phyloP scores from a whole-genome alignment of 371 early-diverging fungal species.

The Mortierella sp. region DNA sequence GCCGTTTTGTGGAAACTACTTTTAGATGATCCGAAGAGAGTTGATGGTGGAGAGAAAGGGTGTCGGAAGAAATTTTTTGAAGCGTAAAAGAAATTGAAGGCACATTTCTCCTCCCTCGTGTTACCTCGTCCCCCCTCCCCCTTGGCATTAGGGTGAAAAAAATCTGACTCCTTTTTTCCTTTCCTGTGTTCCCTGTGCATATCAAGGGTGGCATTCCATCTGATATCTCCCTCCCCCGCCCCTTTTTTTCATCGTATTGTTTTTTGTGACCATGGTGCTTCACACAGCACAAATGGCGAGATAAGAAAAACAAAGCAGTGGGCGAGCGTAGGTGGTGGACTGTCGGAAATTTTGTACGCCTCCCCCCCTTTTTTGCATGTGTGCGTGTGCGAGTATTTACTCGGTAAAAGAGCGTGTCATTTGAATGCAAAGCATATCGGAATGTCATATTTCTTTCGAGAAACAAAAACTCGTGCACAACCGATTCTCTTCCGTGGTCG shows the following conservation, averaged over 20 bases:
- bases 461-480: too few species aligned
- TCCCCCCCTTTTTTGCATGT: too few species aligned
- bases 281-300: not conserved
- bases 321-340: not conserved
- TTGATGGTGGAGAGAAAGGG: not conserved
- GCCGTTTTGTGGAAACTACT: not conserved
- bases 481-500: too few species aligned
- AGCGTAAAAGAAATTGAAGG: too few species aligned
- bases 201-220: too few species aligned
- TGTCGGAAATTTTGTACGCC: too few species aligned
- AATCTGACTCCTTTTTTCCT: not conserved
- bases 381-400: too few species aligned
- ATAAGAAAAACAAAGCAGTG: not conserved
- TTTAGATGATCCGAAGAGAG: not conserved
- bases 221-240: not conserved
- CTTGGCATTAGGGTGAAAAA: not conserved
- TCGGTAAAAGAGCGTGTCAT: too few species aligned
- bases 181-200: not conserved
- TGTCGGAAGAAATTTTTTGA: constrained; percentile 1
- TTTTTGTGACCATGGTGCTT: not conserved
- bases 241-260: not conserved
- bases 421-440: too few species aligned
- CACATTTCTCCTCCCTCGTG: not conserved
- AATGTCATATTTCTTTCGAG: too few species aligned
- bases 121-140: not conserved